Evolutionary conservation across 2,329 filamentous ascomycete genomes (phyloP), one percentile per base, ranked within the genome.

Genomic region (Claviceps digitariae): DNA sequence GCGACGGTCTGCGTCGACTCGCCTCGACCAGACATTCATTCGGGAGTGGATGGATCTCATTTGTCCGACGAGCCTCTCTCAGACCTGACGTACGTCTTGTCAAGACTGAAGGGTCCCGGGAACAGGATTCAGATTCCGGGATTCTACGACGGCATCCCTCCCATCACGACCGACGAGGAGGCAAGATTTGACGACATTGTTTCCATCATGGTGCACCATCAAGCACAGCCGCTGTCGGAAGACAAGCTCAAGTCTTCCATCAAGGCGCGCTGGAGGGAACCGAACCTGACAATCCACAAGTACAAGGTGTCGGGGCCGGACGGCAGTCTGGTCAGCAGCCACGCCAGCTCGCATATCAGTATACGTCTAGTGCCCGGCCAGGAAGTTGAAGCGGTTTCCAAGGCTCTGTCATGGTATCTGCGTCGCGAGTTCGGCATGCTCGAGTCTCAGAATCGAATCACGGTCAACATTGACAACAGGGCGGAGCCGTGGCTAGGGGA

Each of bases 401-500:
- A 77, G 17, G 74, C 78, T 0, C 74, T 98, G 5, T 81, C 75
- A 0, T 65, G 72, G 1, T 94, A 86, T 62, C 74, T 96, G 0
- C 69, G 81, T 48, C 72, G 77, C 13, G 79, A 90, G 59, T 98
- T 96, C 63, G 75, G 74, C 1, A 69, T 76, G 17, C 81, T 97
- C 1, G 83, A 84, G 31, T 91, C 88, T 1, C 84, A 87, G 56
- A 98, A 98, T 62, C 78, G 75, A 6, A 75, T 98, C 38, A 84
- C 76, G 1, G 80, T 98, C 41, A 84, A 83, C 31, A 90, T 98
- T 58, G 90, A 95, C 59, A 93, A 96, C 64, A 85, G 87, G 68
- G 91, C 93, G 0, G 93, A 98, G 64, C 90, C 93, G 0, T 98
- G 93, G 93, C 80, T 98, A 0, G 91, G 93, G 15, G 89, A 96